Percentiles rank a stretch among this genome's conserved stretches.
Conservation (phyloP, 257 asterid genomes). For the Solanum piurae region DNA sequence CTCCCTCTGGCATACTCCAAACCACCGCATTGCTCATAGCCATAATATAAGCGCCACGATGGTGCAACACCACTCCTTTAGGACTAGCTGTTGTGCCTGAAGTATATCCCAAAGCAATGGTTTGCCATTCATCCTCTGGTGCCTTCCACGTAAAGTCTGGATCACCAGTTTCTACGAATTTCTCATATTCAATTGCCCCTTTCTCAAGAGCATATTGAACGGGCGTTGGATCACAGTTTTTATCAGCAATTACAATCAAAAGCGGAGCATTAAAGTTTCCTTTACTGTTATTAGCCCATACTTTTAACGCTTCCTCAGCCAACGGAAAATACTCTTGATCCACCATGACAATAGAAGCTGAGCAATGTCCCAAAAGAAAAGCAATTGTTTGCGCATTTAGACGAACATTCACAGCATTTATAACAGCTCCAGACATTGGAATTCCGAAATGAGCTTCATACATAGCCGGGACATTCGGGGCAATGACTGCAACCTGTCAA, state of each 20-base stretch:
- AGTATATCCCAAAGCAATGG: conserved; percentile 82
- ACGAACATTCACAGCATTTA: conserved; percentile 83
- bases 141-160: conserved; percentile 61
- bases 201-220: conserved; percentile 54
- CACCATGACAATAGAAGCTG: conserved; percentile 57
- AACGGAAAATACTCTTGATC: conserved; percentile 75
- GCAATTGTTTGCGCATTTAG: conserved; percentile 73
- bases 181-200: conserved; percentile 78
- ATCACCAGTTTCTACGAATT: conserved; percentile 70
- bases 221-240: conserved; percentile 39
- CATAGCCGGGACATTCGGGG: conserved; percentile 87
- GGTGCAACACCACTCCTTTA: conserved; percentile 95
- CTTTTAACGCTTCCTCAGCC: conserved; percentile 71
- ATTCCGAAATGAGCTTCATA: conserved; percentile 89
- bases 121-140: conserved; percentile 93
- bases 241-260: conserved; percentile 65
- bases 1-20: conserved; percentile 78
- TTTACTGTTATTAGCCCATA: conserved; percentile 31
- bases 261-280: conserved; percentile 43
- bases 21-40: conserved; percentile 54
- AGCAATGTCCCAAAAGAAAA: conserved; percentile 74
- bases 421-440: conserved; percentile 93
- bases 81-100: conserved; percentile 98
- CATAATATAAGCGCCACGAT: conserved; percentile 94
- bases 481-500: conserved; percentile 82